Conservation (phyloP, 2,329 filamentous ascomycete genomes). For the Diaporthe capsici region DNA sequence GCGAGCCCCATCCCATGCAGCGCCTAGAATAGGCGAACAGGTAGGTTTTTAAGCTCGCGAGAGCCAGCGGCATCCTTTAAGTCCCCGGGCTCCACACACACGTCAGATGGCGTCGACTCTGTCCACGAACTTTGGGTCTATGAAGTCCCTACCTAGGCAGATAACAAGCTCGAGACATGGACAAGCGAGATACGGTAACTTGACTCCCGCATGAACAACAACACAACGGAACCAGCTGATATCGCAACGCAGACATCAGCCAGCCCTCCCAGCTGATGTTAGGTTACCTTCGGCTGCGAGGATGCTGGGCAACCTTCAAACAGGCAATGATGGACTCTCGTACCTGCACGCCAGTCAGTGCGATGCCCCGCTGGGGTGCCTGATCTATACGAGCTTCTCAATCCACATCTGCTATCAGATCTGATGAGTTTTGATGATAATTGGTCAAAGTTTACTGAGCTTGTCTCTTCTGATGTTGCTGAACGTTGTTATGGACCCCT, state of each 20-base stretch:
- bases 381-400: constrained; percentile 1
- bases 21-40: not conserved
- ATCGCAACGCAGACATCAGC: not conserved
- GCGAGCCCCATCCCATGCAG: not conserved
- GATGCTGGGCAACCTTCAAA: not conserved
- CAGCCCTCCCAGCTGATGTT: not conserved
- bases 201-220: not conserved
- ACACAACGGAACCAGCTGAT: not conserved
- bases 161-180: not conserved
- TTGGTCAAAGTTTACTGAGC: not conserved
- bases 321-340: not conserved
- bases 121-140: not conserved
- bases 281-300: not conserved
- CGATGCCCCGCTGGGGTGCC: not conserved
- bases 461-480: not conserved
- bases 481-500: not conserved
- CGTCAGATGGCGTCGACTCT: not conserved
- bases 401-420: not conserved
- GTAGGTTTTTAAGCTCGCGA: not conserved
- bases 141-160: not conserved
- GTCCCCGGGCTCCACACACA: not conserved
- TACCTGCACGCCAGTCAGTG: not conserved
- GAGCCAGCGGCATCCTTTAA: not conserved
- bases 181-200: not conserved
- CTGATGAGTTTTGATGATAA: not conserved